Conservation (phyloP, 495 filamentous ascomycete species). For the Hyaloscypha bicolor region DNA sequence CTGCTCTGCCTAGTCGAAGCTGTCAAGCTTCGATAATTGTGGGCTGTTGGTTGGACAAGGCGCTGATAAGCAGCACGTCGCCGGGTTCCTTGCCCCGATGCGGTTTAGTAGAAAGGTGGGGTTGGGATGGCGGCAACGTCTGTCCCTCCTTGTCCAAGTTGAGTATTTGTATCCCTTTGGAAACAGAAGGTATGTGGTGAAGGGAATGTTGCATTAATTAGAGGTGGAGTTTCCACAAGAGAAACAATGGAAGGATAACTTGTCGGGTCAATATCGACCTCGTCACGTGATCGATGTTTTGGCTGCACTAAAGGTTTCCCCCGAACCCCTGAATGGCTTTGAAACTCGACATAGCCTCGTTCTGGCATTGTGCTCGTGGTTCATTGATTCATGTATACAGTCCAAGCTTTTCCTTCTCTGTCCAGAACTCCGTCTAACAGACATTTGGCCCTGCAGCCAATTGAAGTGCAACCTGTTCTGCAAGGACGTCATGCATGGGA, state of each 20-base stretch:
- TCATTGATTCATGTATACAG: neutral
- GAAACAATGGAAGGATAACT: no score
- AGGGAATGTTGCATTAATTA: neutral
- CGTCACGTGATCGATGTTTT: no score
- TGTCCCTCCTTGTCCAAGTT: conserved; percentile 13
- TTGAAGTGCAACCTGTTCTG: conserved; percentile 48
- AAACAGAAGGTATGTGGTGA: neutral
- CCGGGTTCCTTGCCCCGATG: conserved; percentile 20
- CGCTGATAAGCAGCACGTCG: conserved; percentile 10
- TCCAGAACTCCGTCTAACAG: conserved; percentile 22
- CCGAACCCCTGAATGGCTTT: no score
- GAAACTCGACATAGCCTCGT: no score
- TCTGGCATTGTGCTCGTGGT: neutral
- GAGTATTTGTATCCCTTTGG: conserved; percentile 21
- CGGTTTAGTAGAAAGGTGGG: conserved; percentile 23
- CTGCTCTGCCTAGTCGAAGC: neutral
- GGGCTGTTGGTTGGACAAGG: conserved; percentile 26
- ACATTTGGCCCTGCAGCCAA: conserved; percentile 39
- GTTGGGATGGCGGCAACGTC: neutral
- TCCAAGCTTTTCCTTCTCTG: neutral
- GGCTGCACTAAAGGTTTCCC: no score
- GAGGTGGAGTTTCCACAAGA: neutral
- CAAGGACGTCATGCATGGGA: conserved; percentile 59
- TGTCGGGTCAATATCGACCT: no score
- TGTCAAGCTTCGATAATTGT: conserved; percentile 19